Base-by-base conservation (phyloP, 2,329 filamentous ascomycete genomes). In the Verticillium isaacii region DNA sequence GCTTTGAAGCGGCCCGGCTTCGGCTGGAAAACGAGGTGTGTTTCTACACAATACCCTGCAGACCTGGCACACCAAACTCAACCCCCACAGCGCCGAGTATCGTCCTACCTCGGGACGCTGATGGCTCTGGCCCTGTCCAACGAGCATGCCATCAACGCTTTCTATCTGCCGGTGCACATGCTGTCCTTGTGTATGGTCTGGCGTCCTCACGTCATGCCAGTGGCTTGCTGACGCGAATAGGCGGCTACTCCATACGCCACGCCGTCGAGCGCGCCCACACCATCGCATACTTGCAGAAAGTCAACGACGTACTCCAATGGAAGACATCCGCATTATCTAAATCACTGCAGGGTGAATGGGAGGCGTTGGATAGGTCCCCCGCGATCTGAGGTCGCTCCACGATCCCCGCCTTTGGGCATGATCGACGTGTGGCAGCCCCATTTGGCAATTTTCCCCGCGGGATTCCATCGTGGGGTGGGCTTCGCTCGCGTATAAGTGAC, bases 91-190 rank as follows among this genome's bases (percentile, higher is more conserved):
- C 59, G 60, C 8, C 57, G 55, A 8, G 57, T 64, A 14, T 45
- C 61, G 8, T 61, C 60, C 19, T 58, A 60, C 39, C 32, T 67
- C 59, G 61, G 66, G 12, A 66, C 63, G 1, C 36, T 68, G 12
- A 68, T 68, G 65, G 66, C 62, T 0, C 37, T 68, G 34, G 67
- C 67, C 11, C 34, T 67, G 9, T 67, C 63, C 5, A 68, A 68
- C n/a, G 64, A 66, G 34, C 60, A 63, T 19, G 61, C 61, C 6
- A 61, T 65, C 0, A 67, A 68, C 39, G 64, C 67, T 8, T 68
- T 66, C 15, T 67, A 68, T 29, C 37, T 68, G 1, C 67, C 67
- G 6, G 60, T 60, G 5, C 67, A 68, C 17, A 68, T 68, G 65
- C 45, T 68, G 3, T 66, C 64, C 12, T 9, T 68, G 2, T 68